Evolutionary conservation across 345 rosid genomes (phyloP), one percentile per base, ranked within the genome.

Genomic region (Hibiscus tridactylites): DNA sequence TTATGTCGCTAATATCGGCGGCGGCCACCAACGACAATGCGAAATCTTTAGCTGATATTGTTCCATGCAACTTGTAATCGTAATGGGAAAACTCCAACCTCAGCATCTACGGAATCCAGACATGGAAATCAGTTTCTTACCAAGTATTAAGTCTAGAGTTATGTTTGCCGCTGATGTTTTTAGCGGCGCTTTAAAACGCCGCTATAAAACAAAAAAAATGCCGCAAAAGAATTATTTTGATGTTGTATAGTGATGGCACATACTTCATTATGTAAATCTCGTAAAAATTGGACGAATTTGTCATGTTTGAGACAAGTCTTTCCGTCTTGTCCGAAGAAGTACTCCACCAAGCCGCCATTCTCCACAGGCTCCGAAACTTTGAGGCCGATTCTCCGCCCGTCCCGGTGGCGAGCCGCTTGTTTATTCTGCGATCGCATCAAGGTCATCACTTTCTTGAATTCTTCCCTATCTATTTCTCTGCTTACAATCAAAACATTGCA

Each of bases 291-390:
- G 62, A 82, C 85, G 65, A 90, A 90, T 53, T 70, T 83, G 65
- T 79, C 91, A 65, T 85, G 90, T 54, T 75, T 79, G 9, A 87
- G 88, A 67, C 83, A 61, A 3, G 71, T 57, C 47, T 79, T 71
- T 61, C 90, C 91, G 80, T 89, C 88, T 78, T 74, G 76, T n/a
- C 88, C 95, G 29, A 89, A 89, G 81, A 89, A 89, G 80, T 77
- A 73, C 65, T 83, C 88, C 29, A 87, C 70, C 76, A 87, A 72
- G 19, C 95, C 95, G 0, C 84, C 90, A 42, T 86, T 77, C 35
- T 86, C 90, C 6, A 73, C 84, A 6, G 81, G 56, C 26, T 81
- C 86, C 10, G 69, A 49, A 58, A 56, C 79, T 72, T 76, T 81
- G 61, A 82, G 73, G 35, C 82, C 83, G 28, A 71, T 19, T 65